Conservation (phyloP, 176 grass and related monocot genomes). For the Aegilops tauschii region DNA sequence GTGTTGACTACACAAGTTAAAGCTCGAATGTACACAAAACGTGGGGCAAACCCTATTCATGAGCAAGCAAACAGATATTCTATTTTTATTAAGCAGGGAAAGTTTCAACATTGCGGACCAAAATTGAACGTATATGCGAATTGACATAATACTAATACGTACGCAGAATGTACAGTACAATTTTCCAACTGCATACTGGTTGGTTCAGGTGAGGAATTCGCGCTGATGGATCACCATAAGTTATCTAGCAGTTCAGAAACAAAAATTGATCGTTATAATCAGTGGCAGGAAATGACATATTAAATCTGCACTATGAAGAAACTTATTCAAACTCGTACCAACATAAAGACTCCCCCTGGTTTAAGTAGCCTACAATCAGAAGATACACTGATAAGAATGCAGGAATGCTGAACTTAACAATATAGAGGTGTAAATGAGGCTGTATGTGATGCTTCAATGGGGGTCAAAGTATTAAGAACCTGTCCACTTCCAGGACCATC, state of each 20-base stretch:
- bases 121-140: conserved; percentile 8
- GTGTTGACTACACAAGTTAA: not conserved
- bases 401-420: conserved; percentile 19
- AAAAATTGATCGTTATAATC: conserved; percentile 18
- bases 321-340: conserved; percentile 47
- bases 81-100: conserved; percentile 5
- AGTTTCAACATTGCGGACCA: not conserved
- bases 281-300: conserved; percentile 12
- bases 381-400: conserved; percentile 29
- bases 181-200: conserved; percentile 77
- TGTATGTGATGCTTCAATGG: conserved; percentile 24
- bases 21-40: not conserved
- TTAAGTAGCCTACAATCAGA: conserved; percentile 82
- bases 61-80: not conserved
- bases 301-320: conserved; percentile 9
- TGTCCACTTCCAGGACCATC: conserved; percentile 92
- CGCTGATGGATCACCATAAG: conserved; percentile 92
- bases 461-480: conserved; percentile 53
- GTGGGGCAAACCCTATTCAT: not conserved
- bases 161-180: conserved; percentile 83
- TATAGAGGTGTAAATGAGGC: conserved; percentile 11
- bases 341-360: conserved; percentile 86
- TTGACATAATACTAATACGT: conserved; percentile 26
- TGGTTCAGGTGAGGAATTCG: conserved; percentile 79
- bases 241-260: conserved; percentile 67